A percentile compares a stretch with the other conserved stretches of the same genome.
Conservation (phyloP, 371 early-diverging fungal species). For the Nematocida sp. region DNA sequence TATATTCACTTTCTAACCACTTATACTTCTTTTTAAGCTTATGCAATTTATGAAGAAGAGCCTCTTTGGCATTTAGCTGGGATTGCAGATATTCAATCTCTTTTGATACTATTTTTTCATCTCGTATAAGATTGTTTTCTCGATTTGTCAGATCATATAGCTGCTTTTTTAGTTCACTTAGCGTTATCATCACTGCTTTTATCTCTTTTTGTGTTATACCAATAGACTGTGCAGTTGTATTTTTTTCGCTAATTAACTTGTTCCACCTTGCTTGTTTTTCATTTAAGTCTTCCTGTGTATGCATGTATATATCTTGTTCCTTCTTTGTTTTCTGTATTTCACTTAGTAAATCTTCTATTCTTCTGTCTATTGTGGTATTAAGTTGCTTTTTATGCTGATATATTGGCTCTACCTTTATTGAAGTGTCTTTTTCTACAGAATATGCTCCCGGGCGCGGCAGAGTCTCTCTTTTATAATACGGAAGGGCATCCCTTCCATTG, state of each 20-base stretch:
- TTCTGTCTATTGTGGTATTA: not conserved
- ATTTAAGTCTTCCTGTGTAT: not conserved
- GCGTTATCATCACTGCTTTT: not conserved
- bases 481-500: not conserved
- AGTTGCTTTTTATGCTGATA: not conserved
- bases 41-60: conserved; percentile 10
- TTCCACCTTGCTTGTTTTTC: not conserved
- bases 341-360: not conserved
- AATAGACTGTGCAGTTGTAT: not conserved
- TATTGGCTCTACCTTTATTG: not conserved
- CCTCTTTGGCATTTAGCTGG: not conserved
- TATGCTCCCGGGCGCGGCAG: not conserved
- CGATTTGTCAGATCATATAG: not conserved
- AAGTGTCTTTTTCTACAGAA: not conserved
- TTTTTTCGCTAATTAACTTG: not conserved
- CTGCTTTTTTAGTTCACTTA: not conserved
- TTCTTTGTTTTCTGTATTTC: conserved; percentile 14
- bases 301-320: conserved; percentile 5
- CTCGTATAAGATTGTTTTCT: not conserved
- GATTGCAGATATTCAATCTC: not conserved
- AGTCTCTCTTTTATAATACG: not conserved
- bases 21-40: conserved; percentile 17
- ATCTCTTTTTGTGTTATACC: conserved; percentile 11
- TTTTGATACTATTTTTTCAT: not conserved
- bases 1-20: conserved; percentile 17